Evolutionary conservation across 345 rosid species (phyloP).

Genomic region (Salix purpurea): DNA sequence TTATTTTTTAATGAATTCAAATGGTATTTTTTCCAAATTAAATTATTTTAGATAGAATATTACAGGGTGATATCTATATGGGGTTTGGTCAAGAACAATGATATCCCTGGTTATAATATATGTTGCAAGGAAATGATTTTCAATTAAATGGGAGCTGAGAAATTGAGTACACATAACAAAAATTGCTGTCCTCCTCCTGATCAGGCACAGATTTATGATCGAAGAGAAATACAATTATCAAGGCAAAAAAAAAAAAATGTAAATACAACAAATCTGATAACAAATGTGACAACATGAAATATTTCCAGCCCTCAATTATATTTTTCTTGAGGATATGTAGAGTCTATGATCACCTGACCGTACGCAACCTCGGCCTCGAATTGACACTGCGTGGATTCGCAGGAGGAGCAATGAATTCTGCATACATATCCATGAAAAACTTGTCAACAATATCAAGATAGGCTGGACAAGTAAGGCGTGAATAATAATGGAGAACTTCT

Average conservation of each 20-base stretch:
- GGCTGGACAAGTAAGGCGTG: slow-evolving; percentile 64
- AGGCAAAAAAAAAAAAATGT: background rate
- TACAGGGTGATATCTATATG: no score
- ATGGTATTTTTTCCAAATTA: no score
- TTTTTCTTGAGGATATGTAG: no score
- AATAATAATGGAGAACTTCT: slow-evolving; percentile 73
- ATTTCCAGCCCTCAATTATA: background rate
- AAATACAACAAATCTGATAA: background rate
- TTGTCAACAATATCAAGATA: slow-evolving; percentile 65
- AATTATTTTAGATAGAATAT: no score
- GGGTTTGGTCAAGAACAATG: no score
- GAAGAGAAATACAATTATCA: background rate
- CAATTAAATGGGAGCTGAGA: background rate
- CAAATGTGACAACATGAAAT: background rate
- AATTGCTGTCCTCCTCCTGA: background rate
- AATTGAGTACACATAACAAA: background rate
- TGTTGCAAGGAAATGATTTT: background rate
- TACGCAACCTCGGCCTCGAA: slow-evolving; percentile 17
- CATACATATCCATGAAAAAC: slow-evolving; percentile 63
- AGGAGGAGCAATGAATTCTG: slow-evolving; percentile 36
- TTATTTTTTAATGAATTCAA: no score
- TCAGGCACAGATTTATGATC: background rate
- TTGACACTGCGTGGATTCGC: slow-evolving; percentile 11
- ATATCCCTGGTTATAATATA: no score
- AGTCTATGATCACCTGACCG: background rate